A percentile compares a stretch with the other conserved stretches of the same genome.
Conservation (phyloP, 352 stramenopile genomes). For the Plasmopara halstedii region DNA sequence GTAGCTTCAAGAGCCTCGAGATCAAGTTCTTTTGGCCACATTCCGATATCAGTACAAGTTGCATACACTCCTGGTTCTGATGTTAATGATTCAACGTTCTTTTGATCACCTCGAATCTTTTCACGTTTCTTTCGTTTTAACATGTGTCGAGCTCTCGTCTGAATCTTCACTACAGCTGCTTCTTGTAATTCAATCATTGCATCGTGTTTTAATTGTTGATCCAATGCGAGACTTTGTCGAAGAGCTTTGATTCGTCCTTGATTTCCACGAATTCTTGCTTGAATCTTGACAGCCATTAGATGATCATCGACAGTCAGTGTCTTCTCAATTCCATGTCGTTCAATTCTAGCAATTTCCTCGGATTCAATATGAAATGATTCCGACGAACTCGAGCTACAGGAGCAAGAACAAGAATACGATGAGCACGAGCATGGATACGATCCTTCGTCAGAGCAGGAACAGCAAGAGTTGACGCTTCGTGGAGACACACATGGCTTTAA, state of each 20-base stretch:
- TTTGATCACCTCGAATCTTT: too few species aligned
- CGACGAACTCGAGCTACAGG: conserved; percentile 10
- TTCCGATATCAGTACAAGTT: conserved; percentile 13
- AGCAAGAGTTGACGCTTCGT: conserved; percentile 4
- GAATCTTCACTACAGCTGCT: conserved; percentile 31
- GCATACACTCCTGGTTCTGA: conserved; percentile 14
- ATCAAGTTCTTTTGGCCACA: conserved; percentile 52
- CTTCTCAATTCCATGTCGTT: too few species aligned
- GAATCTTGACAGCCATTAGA: conserved; percentile 35
- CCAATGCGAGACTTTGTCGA: conserved; percentile 12
- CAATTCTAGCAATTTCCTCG: too few species aligned
- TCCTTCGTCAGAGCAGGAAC: conserved; percentile 4
- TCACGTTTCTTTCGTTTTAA: too few species aligned
- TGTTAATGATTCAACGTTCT: too few species aligned
- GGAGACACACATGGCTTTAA: neutral
- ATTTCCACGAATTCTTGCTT: conserved; percentile 27
- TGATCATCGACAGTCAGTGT: too few species aligned
- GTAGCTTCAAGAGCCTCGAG: neutral
- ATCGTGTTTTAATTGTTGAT: conserved; percentile 34
- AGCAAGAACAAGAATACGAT: conserved; percentile 18
- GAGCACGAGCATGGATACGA: conserved; percentile 4
- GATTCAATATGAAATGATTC: too few species aligned
- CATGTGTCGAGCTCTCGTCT: conserved; percentile 31
- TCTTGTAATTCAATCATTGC: conserved; percentile 32
- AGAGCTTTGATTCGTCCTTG: conserved; percentile 17